Evolutionary conservation across 1,284 basidiomycete genomes (phyloP).

Genomic region (Paramarasmius palmivorus): DNA sequence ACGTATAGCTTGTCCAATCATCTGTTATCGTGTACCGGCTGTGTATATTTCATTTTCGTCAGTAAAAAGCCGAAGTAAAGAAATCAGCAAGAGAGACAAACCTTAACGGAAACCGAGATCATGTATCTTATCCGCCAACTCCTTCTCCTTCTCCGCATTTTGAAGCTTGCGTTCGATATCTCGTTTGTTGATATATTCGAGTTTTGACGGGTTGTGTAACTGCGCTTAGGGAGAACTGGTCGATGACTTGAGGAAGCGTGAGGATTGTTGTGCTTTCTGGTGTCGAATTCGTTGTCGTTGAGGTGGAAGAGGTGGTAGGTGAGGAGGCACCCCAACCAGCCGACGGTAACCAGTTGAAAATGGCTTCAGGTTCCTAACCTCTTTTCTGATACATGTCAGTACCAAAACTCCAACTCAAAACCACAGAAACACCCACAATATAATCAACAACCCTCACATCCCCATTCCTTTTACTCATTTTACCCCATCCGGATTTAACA

Average conservation of each 20-base stretch:
- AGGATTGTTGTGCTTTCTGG: conserved; percentile 70
- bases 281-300: conserved; percentile 30
- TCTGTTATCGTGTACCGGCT: conserved; percentile 51
- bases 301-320: not conserved
- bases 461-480: conserved; percentile 93
- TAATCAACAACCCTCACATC: conserved; percentile 89
- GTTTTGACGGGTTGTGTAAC: conserved; percentile 71
- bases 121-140: conserved; percentile 50
- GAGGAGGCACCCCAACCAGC: conserved; percentile 81
- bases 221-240: conserved; percentile 68
- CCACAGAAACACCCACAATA: conserved; percentile 53
- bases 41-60: conserved; percentile 4
- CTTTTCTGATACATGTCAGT: conserved; percentile 48
- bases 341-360: conserved; percentile 92
- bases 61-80: not conserved
- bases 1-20: conserved; percentile 58
- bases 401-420: not conserved
- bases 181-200: conserved; percentile 78
- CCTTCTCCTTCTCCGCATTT: conserved; percentile 41
- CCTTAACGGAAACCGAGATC: conserved; percentile 42
- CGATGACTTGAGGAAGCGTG: conserved; percentile 63
- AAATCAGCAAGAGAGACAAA: conserved; percentile 12
- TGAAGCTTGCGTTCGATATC: conserved; percentile 59
- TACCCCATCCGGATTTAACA: conserved; percentile 90
- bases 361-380: conserved; percentile 89